Evolutionary conservation across 805 yeast genomes (phyloP).

Genomic region (Zygoascus tannicola): DNA sequence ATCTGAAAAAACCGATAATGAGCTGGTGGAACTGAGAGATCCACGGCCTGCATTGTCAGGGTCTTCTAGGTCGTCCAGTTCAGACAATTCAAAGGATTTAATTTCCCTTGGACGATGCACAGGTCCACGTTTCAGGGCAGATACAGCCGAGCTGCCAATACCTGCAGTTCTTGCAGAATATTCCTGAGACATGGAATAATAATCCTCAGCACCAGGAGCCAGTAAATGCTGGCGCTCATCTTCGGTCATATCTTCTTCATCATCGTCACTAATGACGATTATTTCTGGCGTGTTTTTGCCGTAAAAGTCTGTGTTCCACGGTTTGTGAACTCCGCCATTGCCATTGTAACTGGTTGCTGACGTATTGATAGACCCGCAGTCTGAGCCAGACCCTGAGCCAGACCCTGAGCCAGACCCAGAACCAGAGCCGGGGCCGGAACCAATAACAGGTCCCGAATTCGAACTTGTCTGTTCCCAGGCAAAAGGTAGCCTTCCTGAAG

Average conservation of each 20-base stretch:
- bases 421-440: background rate
- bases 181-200: background rate
- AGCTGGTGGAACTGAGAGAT: background rate
- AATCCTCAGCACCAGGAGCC: background rate
- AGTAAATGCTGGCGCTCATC: background rate
- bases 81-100: background rate
- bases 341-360: slow-evolving; percentile 41
- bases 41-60: background rate
- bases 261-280: slow-evolving; percentile 26
- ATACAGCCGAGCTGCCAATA: background rate
- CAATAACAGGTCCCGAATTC: background rate
- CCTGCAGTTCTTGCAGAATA: background rate
- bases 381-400: background rate
- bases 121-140: background rate
- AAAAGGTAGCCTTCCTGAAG: slow-evolving; percentile 1
- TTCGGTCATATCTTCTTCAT: slow-evolving; percentile 9
- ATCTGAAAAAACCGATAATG: slow-evolving; percentile 1
- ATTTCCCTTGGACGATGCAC: background rate
- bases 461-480: background rate
- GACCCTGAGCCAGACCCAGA: background rate
- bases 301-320: slow-evolving; percentile 25
- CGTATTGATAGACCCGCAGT: background rate
- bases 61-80: background rate
- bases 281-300: slow-evolving; percentile 27
- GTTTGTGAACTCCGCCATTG: slow-evolving; percentile 33